Percentiles rank a stretch among this genome's conserved stretches.
Evolutionary conservation across 208 protist genomes (phyloP).

Genomic region (Crithidia expoeki): DNA sequence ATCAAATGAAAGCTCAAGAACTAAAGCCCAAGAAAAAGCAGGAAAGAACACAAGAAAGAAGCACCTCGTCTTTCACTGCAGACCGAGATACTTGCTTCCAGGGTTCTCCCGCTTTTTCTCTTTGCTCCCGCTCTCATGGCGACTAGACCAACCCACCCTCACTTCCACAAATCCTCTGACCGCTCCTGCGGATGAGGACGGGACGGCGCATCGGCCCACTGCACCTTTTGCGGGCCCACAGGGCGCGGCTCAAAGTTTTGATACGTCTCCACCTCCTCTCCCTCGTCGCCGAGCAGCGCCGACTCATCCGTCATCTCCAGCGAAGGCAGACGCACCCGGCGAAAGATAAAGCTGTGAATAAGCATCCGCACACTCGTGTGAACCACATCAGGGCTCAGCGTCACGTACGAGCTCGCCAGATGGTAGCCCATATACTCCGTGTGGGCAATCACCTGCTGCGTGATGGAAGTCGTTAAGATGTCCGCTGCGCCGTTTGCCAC

Average conservation of each 20-base stretch:
- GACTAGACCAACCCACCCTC: neutral
- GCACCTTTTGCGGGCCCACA: conserved; percentile 62
- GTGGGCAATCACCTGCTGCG: conserved; percentile 82
- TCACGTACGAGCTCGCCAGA: conserved; percentile 78
- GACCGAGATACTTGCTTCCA: too few species aligned
- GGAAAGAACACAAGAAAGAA: too few species aligned
- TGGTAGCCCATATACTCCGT: conserved; percentile 84
- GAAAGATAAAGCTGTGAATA: conserved; percentile 88
- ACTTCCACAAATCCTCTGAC: conserved; percentile 41
- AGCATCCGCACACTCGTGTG: conserved; percentile 90
- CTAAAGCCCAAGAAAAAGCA: too few species aligned
- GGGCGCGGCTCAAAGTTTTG: conserved; percentile 63
- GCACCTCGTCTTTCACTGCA: too few species aligned
- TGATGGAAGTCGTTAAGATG: conserved; percentile 85
- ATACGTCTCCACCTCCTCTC: conserved; percentile 67
- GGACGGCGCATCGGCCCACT: conserved; percentile 35
- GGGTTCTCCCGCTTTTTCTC: neutral
- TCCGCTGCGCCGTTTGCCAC: conserved; percentile 86
- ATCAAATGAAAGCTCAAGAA: too few species aligned
- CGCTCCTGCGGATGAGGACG: conserved; percentile 38
- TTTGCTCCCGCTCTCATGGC: too few species aligned
- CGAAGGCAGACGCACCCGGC: conserved; percentile 48
- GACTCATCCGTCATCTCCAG: conserved; percentile 66
- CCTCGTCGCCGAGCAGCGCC: conserved; percentile 44
- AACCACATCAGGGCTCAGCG: conserved; percentile 81